Evolutionary conservation across 2,329 filamentous ascomycete species (phyloP), one percentile per base, ranked within the genome.

Genomic region (Cladosporium sp.): DNA sequence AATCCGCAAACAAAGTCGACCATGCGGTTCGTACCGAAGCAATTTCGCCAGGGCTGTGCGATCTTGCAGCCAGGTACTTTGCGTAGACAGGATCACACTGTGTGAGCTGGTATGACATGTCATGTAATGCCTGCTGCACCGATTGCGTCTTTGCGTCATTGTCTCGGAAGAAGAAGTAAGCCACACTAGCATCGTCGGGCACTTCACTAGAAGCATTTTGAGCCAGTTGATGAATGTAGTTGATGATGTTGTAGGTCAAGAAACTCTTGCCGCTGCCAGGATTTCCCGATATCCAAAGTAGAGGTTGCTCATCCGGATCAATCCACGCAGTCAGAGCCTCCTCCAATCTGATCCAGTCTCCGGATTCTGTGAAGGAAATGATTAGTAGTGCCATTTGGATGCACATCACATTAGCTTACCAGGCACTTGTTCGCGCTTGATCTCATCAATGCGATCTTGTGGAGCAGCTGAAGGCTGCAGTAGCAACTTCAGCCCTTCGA

Each of bases 151-250:
- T 77, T 0, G 81, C 80, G 63, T 82, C 80, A 66, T 82, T 81
- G 61, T 82, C 79, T 30, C 81, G 79, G 71, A 84, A 83, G 71
- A 82, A 84, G 64, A 83, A 83, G 71, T 83, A 84, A 0, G 75
- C 82, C n/a, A 79, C 70, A 12, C 77, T 78, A 0, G 73, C 34
- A 26, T 59, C 64, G 12, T 63, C 66, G 1, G 70, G 68, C 5
- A 67, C 59, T 26, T 69, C 66, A 54, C 54, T 74, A n/a, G 75
- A 73, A 30, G 76, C 74, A n/a, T 77, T 75, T 4, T 69, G 72
- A n/a, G 70, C 30, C 18, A 41, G 55, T 26, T 59, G 32, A 36
- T 73, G 77, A 73, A 83, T 68, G 36, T 60, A 66, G 1, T 77
- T 69, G n/a, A 84, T 78, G 7, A 84, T 74, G n/a, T 76, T 77